Evolutionary conservation across 23 red algal genomes (phyloP).

Genomic region (Cyanidioschyzon merolae): DNA sequence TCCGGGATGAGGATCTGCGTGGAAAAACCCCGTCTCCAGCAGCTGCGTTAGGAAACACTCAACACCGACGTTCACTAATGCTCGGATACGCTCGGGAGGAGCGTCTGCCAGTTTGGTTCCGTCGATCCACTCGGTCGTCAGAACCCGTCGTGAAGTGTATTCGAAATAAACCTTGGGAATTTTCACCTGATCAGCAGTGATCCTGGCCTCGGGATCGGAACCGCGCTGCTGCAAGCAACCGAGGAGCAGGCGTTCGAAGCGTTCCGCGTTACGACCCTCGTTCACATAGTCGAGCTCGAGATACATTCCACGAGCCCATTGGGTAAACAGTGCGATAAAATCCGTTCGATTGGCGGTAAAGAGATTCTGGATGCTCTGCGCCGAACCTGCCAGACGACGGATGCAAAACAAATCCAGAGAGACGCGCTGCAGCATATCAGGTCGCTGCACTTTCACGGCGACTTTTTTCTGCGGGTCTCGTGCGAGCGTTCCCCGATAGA

Average conservation of each 20-base stretch:
- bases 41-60: slow-evolving; percentile 87
- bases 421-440: slow-evolving; percentile 77
- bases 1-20: slow-evolving; percentile 83
- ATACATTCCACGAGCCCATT: slow-evolving; percentile 88
- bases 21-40: slow-evolving; percentile 70
- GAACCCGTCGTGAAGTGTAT: slow-evolving; percentile 60
- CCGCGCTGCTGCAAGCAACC: not conserved
- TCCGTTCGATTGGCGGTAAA: slow-evolving; percentile 52
- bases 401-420: slow-evolving; percentile 82
- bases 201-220: slow-evolving; percentile 1
- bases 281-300: slow-evolving; percentile 90
- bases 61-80: slow-evolving; percentile 50
- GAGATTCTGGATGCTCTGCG: slow-evolving; percentile 35
- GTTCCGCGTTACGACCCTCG: slow-evolving; percentile 58
- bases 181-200: slow-evolving; percentile 16
- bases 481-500: slow-evolving; percentile 54
- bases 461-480: slow-evolving; percentile 15
- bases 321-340: slow-evolving; percentile 44
- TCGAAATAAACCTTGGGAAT: slow-evolving; percentile 69
- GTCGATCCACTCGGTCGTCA: slow-evolving; percentile 87
- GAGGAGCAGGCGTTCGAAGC: slow-evolving; percentile 42
- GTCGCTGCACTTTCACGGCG: slow-evolving; percentile 90
- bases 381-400: slow-evolving; percentile 39
- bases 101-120: slow-evolving; percentile 65
- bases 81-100: slow-evolving; percentile 42